Evolutionary conservation across 2,329 filamentous ascomycete genomes (phyloP).

Genomic region (Cercospora sp.): DNA sequence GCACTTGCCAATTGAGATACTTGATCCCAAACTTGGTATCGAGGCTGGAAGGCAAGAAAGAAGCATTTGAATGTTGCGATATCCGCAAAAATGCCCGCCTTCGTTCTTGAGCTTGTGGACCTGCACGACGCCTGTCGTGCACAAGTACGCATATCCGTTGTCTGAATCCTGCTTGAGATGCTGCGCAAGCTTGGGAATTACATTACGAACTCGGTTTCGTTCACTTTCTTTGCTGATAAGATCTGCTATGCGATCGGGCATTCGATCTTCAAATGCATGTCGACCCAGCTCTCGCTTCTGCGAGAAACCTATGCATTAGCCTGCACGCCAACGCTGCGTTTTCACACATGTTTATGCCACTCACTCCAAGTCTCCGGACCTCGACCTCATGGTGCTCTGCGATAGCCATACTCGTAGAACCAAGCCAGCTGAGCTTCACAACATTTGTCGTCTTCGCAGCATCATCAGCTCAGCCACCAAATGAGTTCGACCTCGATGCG

Average conservation of each 20-base stretch:
- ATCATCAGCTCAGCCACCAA: background rate
- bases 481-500: background rate
- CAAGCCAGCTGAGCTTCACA: background rate
- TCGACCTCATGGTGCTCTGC: background rate
- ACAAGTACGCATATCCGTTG: slow-evolving; percentile 73
- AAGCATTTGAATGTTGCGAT: slow-evolving; percentile 92
- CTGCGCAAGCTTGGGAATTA: slow-evolving; percentile 47
- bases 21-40: slow-evolving; percentile 30
- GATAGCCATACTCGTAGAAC: background rate
- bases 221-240: slow-evolving; percentile 18
- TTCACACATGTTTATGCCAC: background rate
- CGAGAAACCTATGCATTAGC: too few relatives aligned
- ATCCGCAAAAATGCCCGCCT: slow-evolving; percentile 82
- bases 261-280: slow-evolving; percentile 47
- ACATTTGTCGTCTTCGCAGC: background rate
- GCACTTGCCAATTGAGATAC: slow-evolving; percentile 35
- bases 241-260: slow-evolving; percentile 43
- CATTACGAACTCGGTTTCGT: slow-evolving; percentile 40
- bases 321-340: too few relatives aligned
- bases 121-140: slow-evolving; percentile 71
- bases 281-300: slow-evolving; percentile 48
- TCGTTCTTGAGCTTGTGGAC: slow-evolving; percentile 76
- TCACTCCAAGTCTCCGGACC: background rate
- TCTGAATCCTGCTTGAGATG: slow-evolving; percentile 58
- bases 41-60: slow-evolving; percentile 24